phyloP scores from a whole-genome alignment of 169 alveolate genomes.

The Eimeria maxima region DNA sequence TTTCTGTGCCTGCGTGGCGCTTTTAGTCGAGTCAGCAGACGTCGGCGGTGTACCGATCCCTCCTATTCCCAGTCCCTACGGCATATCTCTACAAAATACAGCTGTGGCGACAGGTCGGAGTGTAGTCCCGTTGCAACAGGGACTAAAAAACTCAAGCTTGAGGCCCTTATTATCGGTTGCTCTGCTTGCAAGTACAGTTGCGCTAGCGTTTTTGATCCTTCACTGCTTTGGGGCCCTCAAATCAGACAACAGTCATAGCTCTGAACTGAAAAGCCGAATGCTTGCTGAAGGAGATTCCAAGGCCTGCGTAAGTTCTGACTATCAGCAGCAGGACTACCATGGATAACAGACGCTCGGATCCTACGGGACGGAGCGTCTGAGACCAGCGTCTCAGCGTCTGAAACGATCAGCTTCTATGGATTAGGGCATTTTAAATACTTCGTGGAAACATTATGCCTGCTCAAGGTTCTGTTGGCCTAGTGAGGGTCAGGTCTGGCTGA shows the following conservation, averaged over 20 bases:
- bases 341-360: no score
- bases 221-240: background rate
- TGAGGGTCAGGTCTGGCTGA: no score
- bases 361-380: no score
- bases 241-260: background rate
- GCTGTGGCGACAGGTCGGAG: background rate
- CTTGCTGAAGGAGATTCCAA: no score
- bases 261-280: background rate
- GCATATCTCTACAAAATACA: background rate
- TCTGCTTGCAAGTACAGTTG: background rate
- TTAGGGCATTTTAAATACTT: no score
- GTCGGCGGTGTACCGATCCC: background rate
- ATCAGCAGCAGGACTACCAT: no score
- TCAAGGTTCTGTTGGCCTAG: no score
- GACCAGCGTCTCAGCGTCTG: no score
- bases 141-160: background rate
- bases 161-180: background rate
- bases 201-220: background rate
- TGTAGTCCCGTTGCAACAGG: background rate
- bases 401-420: no score
- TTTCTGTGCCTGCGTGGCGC: background rate
- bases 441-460: no score
- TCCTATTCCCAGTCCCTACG: background rate
- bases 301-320: no score
- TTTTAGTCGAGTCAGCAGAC: background rate